Conservation (phyloP, 2,329 filamentous ascomycete species). For the Cadophora gregata region DNA sequence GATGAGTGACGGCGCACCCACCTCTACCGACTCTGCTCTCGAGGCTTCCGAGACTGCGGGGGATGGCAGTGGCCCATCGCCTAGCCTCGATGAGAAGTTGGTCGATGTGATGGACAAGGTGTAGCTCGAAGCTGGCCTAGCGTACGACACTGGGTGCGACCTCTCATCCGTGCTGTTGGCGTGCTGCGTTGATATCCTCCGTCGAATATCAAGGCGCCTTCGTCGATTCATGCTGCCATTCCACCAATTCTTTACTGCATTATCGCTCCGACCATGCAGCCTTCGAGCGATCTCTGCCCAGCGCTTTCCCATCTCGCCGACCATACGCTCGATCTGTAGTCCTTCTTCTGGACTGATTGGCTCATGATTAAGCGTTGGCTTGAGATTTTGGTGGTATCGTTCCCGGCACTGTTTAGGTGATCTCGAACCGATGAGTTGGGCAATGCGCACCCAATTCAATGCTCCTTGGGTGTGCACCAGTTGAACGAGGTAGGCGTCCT, state of each 20-base stretch:
- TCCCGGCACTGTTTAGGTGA: conserved; percentile 96
- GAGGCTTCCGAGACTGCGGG: conserved; percentile 69
- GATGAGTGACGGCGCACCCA: conserved; percentile 69
- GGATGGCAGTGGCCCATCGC: conserved; percentile 66
- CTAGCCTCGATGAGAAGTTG: conserved; percentile 45
- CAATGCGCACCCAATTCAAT: conserved; percentile 90
- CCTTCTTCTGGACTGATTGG: conserved; percentile 77
- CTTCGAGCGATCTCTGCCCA: conserved; percentile 93
- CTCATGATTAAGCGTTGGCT: conserved; percentile 73
- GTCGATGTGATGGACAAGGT: conserved; percentile 24
- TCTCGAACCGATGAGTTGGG: conserved; percentile 74
- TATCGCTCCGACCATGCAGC: conserved; percentile 86
- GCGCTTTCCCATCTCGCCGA: conserved; percentile 78
- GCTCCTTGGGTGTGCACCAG: conserved; percentile 75
- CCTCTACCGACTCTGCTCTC: conserved; percentile 59
- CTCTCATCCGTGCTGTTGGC: conserved; percentile 41
- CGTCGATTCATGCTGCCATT: conserved; percentile 90
- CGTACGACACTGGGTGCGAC: conserved; percentile 43
- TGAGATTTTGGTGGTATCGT: conserved; percentile 92
- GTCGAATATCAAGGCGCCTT: conserved; percentile 46
- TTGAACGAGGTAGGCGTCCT: conserved; percentile 73
- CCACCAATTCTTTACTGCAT: conserved; percentile 98
- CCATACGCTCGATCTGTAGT: conserved; percentile 75
- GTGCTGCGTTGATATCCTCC: conserved; percentile 39
- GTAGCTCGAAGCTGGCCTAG: conserved; percentile 32